phyloP scores from a whole-genome alignment of 768 basidiomycete genomes.

The Tricholoma sp. region DNA sequence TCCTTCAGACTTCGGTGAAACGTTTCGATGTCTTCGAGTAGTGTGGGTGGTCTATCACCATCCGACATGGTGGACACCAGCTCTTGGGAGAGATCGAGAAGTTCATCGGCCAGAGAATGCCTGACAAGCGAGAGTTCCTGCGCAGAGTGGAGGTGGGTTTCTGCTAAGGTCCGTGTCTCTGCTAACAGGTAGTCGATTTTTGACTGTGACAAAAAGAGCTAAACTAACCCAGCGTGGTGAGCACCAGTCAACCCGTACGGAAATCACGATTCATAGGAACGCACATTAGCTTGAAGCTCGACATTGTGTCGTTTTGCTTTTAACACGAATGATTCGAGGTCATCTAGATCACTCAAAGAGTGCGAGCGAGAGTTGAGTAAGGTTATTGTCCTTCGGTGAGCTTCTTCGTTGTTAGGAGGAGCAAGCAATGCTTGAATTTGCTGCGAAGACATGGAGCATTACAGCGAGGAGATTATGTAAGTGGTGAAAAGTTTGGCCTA shows the following conservation, averaged over 20 bases:
- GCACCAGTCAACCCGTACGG: conserved; percentile 14
- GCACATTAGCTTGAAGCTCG: conserved; percentile 42
- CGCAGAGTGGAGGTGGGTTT: conserved; percentile 53
- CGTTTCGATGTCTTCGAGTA: conserved; percentile 79
- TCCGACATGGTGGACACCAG: conserved; percentile 54
- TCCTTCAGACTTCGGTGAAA: conserved; percentile 75
- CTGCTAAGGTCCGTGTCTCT: conserved; percentile 41
- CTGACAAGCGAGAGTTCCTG: conserved; percentile 73
- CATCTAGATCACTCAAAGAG: conserved; percentile 46
- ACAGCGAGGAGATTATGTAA: not conserved
- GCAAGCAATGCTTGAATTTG: conserved; percentile 45
- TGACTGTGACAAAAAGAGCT: conserved; percentile 54
- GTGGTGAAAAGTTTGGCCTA: too few relatives aligned
- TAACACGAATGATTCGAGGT: conserved; percentile 38
- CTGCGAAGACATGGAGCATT: conserved; percentile 11
- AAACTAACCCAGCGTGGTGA: conserved; percentile 41
- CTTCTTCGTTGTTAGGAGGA: conserved; percentile 37
- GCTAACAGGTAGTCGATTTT: conserved; percentile 42
- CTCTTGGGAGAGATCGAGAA: conserved; percentile 59
- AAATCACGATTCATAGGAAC: conserved; percentile 21
- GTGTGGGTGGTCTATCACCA: conserved; percentile 46
- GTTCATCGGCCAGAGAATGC: conserved; percentile 74
- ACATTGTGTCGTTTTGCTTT: conserved; percentile 35
- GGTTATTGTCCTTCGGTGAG: conserved; percentile 29
- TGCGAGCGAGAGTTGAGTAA: conserved; percentile 43